These are phyloP conservation scores for Fusarium camptoceras DNA, from an alignment of 2,329 filamentous ascomycete species.

Conservation along the genomic window DNA sequence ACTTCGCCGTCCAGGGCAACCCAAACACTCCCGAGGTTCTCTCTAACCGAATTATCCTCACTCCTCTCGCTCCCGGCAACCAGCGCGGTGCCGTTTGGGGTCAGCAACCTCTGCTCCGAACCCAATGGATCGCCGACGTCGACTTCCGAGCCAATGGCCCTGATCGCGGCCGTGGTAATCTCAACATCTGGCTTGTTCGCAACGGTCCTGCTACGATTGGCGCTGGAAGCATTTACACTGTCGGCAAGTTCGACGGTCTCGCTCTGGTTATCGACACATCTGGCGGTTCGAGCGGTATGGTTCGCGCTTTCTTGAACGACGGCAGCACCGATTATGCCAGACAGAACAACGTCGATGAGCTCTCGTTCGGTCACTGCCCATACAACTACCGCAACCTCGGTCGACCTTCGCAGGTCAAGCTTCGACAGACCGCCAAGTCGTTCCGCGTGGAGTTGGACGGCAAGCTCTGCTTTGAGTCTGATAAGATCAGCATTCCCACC, in stretches of 20 bases:
- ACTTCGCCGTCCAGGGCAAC: constrained; percentile 66
- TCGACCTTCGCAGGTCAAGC: constrained; percentile 80
- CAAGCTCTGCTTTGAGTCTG: constrained; percentile 82
- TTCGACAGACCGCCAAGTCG: constrained; percentile 71
- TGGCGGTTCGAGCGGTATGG: constrained; percentile 79
- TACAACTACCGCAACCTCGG: constrained; percentile 94
- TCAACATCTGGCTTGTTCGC: constrained; percentile 92
- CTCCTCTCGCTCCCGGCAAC: constrained; percentile 87
- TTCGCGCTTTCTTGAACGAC: constrained; percentile 95
- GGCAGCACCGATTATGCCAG: constrained; percentile 82
- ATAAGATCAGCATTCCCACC: constrained; percentile 80
- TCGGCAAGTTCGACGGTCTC: constrained; percentile 88
- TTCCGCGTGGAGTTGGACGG: constrained; percentile 88
- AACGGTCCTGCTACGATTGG: constrained; percentile 74
- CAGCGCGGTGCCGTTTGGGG: constrained; percentile 87
- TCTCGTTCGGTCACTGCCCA: constrained; percentile 93
- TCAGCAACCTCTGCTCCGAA: constrained; percentile 68
- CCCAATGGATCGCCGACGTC: constrained; percentile 85
- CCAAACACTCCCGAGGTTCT: constrained; percentile 72
- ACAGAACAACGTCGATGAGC: constrained; percentile 79
- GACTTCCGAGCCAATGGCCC: constrained; percentile 89
- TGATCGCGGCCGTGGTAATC: constrained; percentile 86
- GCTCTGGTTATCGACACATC: constrained; percentile 88
- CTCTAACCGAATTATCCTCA: constrained; percentile 92
- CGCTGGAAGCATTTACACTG: constrained; percentile 84